These are phyloP conservation scores for Acephala macrosclerotiorum DNA, from an alignment of 2,329 filamentous ascomycete species.

Conservation along the genomic window DNA sequence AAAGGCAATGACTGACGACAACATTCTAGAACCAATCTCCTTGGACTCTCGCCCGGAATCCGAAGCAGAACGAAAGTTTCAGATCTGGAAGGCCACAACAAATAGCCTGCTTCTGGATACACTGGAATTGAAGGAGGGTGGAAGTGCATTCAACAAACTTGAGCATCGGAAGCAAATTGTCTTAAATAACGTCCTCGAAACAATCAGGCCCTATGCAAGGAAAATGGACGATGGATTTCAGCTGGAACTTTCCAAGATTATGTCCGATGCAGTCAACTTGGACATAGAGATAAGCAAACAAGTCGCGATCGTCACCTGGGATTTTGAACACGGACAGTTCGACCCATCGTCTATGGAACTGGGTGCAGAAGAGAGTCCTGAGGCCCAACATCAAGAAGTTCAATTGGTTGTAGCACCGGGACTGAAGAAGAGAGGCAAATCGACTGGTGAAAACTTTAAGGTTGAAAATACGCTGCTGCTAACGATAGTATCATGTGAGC, in stretches of 20 bases:
- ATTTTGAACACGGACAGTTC: not conserved
- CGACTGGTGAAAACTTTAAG: constrained; percentile 9
- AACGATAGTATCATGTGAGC: not conserved
- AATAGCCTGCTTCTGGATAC: not conserved
- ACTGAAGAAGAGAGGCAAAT: constrained; percentile 16
- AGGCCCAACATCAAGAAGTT: not conserved
- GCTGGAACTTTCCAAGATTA: not conserved
- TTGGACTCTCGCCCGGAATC: too few relatives aligned
- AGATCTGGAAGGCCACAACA: constrained; percentile 4
- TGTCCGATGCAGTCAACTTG: not conserved
- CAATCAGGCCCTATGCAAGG: not conserved
- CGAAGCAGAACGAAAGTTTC: constrained; percentile 2
- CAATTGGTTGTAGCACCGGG: constrained; percentile 7
- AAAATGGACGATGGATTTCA: not conserved
- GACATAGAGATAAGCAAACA: constrained; percentile 10
- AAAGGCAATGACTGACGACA: too few relatives aligned
- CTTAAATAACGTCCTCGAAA: not conserved
- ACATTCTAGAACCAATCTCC: not conserved
- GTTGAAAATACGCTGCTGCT: constrained; percentile 9
- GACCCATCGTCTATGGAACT: not conserved
- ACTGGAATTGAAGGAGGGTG: not conserved
- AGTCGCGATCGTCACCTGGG: not conserved
- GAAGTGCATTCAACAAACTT: not conserved
- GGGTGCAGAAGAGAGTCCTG: not conserved
- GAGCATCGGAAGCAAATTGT: not conserved